Conservation (phyloP, 192 early-diverging fungal genomes). For the Gamsiella multidivaricata region DNA sequence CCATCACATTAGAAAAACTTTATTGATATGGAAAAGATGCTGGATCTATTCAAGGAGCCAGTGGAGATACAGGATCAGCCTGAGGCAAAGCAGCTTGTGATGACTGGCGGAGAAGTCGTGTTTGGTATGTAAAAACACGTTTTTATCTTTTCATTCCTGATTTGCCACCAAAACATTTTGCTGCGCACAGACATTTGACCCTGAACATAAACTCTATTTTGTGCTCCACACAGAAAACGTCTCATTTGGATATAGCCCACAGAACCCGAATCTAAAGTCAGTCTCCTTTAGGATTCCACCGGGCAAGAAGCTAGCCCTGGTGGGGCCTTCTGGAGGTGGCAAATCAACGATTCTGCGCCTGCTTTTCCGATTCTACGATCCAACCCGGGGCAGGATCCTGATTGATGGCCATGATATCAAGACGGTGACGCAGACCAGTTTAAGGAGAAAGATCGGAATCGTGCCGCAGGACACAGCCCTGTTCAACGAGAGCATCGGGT, state of each 20-base stretch:
- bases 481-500: constrained; percentile 89
- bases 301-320: constrained; percentile 89
- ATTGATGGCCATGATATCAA: constrained; percentile 88
- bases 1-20: constrained; percentile 76
- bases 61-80: constrained; percentile 70
- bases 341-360: constrained; percentile 86
- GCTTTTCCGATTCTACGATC: constrained; percentile 94
- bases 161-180: neutral
- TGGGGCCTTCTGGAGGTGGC: constrained; percentile 95
- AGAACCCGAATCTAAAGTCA: constrained; percentile 64
- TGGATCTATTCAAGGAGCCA: constrained; percentile 61
- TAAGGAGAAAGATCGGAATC: constrained; percentile 85
- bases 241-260: constrained; percentile 83
- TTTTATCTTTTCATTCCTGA: neutral
- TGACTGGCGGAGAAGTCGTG: constrained; percentile 78
- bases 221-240: constrained; percentile 73
- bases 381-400: constrained; percentile 77
- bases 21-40: constrained; percentile 64
- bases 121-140: constrained; percentile 60
- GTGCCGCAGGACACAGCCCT: constrained; percentile 86
- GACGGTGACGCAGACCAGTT: constrained; percentile 77
- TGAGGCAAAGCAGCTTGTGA: constrained; percentile 54
- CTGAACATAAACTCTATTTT: neutral
- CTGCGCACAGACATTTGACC: neutral
- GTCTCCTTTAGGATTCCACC: constrained; percentile 86